phyloP scores from a whole-genome alignment of 2,329 filamentous ascomycete species.

The Cladosporium sp. region DNA sequence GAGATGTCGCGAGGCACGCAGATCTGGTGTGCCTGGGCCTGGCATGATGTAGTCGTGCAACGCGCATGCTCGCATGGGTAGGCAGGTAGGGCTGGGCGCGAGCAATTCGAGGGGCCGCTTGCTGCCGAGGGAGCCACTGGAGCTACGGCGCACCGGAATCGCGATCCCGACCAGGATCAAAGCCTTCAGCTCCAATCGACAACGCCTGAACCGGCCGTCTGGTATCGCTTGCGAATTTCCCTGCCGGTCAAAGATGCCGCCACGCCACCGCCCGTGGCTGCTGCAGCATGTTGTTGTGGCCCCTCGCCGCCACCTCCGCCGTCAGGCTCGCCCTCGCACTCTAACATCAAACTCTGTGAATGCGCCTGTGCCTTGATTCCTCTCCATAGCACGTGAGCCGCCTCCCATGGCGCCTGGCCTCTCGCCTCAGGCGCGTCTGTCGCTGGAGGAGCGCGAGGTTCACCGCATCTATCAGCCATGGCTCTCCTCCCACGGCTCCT shows the following conservation, averaged over 20 bases:
- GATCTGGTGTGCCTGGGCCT: too few species aligned
- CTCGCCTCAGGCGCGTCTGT: not conserved
- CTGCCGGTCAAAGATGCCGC: not conserved
- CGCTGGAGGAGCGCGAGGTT: constrained; percentile 18
- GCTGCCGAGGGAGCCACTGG: too few species aligned
- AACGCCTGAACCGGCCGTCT: not conserved
- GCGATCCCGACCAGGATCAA: not conserved
- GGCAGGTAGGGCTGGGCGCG: too few species aligned
- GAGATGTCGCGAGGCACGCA: not conserved
- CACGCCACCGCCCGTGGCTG: not conserved
- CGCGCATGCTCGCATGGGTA: too few species aligned
- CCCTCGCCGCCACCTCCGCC: not conserved
- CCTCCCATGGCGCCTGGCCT: constrained; percentile 8
- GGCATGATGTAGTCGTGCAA: too few species aligned
- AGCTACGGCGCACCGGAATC: not conserved
- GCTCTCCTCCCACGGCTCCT: constrained; percentile 21
- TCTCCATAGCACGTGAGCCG: not conserved
- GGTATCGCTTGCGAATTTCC: not conserved
- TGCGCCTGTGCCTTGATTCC: not conserved
- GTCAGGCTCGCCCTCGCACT: not conserved
- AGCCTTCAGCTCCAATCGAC: not conserved
- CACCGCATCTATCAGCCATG: constrained; percentile 20
- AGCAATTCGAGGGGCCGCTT: too few species aligned
- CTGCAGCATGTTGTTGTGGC: not conserved
- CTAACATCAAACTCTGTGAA: not conserved